Conservation (phyloP, 2,329 filamentous ascomycete species). For the Ceratocystis papillata region DNA sequence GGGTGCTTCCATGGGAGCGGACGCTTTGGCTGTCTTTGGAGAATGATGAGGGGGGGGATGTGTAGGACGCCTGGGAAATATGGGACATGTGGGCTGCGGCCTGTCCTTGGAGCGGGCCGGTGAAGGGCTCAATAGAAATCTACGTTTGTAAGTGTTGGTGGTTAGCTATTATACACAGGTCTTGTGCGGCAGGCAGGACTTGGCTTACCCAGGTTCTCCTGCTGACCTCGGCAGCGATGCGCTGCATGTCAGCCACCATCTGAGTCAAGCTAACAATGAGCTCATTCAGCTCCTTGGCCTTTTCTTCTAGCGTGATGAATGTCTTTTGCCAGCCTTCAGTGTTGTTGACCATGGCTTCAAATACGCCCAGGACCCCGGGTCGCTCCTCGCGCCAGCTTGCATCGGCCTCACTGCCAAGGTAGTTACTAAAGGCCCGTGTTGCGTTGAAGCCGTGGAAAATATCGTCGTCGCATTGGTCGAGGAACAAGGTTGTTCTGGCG, state of each 20-base stretch:
- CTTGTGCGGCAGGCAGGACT: constrained; percentile 1
- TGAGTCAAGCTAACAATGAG: constrained; percentile 54
- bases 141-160: constrained; percentile 11
- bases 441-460: constrained; percentile 66
- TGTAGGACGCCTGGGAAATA: constrained; percentile 21
- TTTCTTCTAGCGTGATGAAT: constrained; percentile 63
- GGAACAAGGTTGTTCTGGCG: constrained; percentile 60
- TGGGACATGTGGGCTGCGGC: constrained; percentile 21
- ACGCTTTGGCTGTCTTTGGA: constrained; percentile 17
- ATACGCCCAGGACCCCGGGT: constrained; percentile 57
- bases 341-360: constrained; percentile 83
- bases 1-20: constrained; percentile 19
- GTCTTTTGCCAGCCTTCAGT: constrained; percentile 81
- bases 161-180: not conserved
- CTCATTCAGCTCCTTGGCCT: constrained; percentile 50
- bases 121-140: constrained; percentile 22
- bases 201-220: constrained; percentile 59
- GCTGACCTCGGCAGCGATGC: constrained; percentile 72
- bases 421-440: constrained; percentile 64
- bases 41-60: constrained; percentile 19
- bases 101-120: constrained; percentile 17
- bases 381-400: constrained; percentile 52
- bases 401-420: constrained; percentile 56
- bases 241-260: constrained; percentile 77
- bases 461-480: constrained; percentile 70